Percentiles rank a stretch among this genome's conserved stretches.
These are phyloP conservation scores for Silene vulgaris DNA, from an alignment of 179 eudicot species.

Conservation along the genomic window DNA sequence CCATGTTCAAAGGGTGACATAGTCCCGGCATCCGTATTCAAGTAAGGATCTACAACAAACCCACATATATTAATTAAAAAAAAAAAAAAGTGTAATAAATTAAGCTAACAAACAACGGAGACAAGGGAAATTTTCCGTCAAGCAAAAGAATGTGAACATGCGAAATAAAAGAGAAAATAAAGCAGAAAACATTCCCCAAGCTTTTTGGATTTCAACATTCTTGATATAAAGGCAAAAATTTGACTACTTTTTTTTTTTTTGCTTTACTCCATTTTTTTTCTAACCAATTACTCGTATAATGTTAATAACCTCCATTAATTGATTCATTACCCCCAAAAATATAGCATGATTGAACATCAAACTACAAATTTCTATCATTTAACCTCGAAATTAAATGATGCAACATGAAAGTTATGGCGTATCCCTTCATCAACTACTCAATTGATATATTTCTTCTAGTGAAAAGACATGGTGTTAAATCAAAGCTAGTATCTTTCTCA, in stretches of 20 bases:
- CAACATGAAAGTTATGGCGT: no score
- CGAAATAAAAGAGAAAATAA: conserved; percentile 14
- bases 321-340: not conserved
- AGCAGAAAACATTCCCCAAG: not conserved
- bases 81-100: conserved; percentile 7
- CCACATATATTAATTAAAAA: not conserved
- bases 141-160: conserved; percentile 20
- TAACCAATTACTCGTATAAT: not conserved
- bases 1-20: conserved; percentile 99
- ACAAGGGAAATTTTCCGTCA: conserved; percentile 8
- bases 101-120: not conserved
- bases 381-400: no score
- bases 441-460: not conserved
- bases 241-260: conserved; percentile 15
- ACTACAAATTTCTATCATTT: not conserved
- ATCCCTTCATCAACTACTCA: not conserved
- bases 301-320: not conserved
- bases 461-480: not conserved
- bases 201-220: conserved; percentile 13
- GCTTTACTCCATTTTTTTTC: conserved; percentile 3
- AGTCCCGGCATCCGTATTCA: conserved; percentile 96
- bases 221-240: conserved; percentile 5
- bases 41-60: conserved; percentile 67
- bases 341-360: conserved; percentile 3
- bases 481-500: conserved; percentile 12